These are phyloP conservation scores for Hypericum androsaemum DNA, from an alignment of 345 rosid genomes.

Conservation along the genomic window DNA sequence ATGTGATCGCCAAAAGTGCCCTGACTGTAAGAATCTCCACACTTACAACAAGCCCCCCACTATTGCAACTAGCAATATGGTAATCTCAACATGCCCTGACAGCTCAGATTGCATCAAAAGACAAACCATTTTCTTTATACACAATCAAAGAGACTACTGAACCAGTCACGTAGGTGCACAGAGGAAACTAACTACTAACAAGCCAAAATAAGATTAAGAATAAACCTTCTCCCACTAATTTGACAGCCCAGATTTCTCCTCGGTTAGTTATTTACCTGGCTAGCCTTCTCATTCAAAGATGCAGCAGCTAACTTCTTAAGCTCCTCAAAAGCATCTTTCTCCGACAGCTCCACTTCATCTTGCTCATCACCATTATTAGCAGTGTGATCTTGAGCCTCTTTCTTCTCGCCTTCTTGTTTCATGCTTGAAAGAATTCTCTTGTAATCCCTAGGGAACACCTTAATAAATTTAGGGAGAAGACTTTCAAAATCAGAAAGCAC, in stretches of 20 bases:
- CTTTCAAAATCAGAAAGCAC: conserved; percentile 69
- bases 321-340: conserved; percentile 80
- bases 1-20: not conserved
- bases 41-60: too few species aligned
- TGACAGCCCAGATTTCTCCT: too few species aligned
- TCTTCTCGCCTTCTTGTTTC: conserved; percentile 48
- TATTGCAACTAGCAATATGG: too few species aligned
- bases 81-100: too few species aligned
- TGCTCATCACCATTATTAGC: conserved; percentile 44
- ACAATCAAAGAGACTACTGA: too few species aligned
- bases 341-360: conserved; percentile 45
- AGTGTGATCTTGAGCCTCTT: conserved; percentile 25
- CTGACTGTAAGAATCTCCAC: not conserved
- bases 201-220: too few species aligned
- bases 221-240: too few species aligned
- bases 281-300: conserved; percentile 34
- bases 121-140: too few species aligned
- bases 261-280: conserved; percentile 25
- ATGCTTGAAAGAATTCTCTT: conserved; percentile 73
- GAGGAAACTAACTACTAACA: too few species aligned
- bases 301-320: conserved; percentile 77
- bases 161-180: too few species aligned
- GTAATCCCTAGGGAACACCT: conserved; percentile 96
- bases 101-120: too few species aligned
- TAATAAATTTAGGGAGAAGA: conserved; percentile 68